phyloP scores from a whole-genome alignment of 257 asterid species.

The Henckelia pumila region DNA sequence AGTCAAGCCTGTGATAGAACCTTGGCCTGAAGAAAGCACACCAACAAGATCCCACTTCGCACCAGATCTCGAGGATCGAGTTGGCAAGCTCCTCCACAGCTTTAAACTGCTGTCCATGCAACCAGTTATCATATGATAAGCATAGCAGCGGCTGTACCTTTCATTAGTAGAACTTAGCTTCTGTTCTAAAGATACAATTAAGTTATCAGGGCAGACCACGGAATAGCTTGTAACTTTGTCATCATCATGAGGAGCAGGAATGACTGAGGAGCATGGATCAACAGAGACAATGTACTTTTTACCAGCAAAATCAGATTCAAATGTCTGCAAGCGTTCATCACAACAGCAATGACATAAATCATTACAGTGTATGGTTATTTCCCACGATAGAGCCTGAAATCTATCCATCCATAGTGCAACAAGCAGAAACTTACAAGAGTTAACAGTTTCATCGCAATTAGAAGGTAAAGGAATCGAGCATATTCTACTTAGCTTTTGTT shows the following conservation, averaged over 20 bases:
- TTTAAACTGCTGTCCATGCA: conserved; percentile 60
- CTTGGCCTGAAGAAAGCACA: conserved; percentile 51
- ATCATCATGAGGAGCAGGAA: conserved; percentile 59
- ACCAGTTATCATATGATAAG: conserved; percentile 88
- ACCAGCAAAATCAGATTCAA: conserved; percentile 53
- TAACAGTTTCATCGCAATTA: conserved; percentile 42
- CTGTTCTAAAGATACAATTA: conserved; percentile 43
- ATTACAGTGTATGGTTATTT: conserved; percentile 54
- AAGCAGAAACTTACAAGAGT: conserved; percentile 63
- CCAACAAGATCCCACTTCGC: conserved; percentile 84
- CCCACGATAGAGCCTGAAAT: conserved; percentile 82
- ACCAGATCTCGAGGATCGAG: conserved; percentile 38
- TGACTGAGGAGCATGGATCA: conserved; percentile 62
- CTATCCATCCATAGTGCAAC: conserved; percentile 70
- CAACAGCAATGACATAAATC: conserved; percentile 40
- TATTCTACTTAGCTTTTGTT: conserved; percentile 51
- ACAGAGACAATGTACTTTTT: conserved; percentile 49
- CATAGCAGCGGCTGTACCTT: conserved; percentile 39
- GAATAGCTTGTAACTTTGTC: conserved; percentile 64
- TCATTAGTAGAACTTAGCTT: conserved; percentile 35
- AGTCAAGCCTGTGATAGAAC: conserved; percentile 54
- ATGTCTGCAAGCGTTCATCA: conserved; percentile 44
- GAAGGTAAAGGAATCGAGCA: conserved; percentile 65
- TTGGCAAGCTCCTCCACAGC: conserved; percentile 80
- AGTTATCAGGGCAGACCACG: conserved; percentile 52